Percentiles rank a stretch among this genome's conserved stretches.
These are phyloP conservation scores for Chytridiales sp. DNA, from an alignment of 371 early-diverging fungal species.

Conservation along the genomic window DNA sequence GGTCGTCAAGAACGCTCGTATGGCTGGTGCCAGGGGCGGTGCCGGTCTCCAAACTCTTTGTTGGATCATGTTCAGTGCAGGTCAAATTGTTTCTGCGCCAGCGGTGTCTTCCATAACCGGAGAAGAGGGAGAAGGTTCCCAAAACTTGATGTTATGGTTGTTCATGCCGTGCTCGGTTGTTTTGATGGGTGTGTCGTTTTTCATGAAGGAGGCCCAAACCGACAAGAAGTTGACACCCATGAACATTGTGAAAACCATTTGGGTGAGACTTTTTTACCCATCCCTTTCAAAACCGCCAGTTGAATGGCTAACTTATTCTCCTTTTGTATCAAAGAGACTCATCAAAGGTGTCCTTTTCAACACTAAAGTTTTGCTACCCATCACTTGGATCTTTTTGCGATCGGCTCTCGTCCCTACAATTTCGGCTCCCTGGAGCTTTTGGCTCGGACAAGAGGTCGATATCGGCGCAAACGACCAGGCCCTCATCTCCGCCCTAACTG, in stretches of 20 bases:
- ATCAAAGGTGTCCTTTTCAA: conserved; percentile 21
- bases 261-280: too few species aligned
- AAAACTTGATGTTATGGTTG: too few species aligned
- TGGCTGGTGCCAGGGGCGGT: conserved; percentile 22
- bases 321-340: too few species aligned
- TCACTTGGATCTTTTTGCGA: conserved; percentile 24
- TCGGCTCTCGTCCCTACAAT: conserved; percentile 26
- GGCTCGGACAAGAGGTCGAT: conserved; percentile 19
- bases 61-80: too few species aligned
- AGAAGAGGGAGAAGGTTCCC: conserved; percentile 21
- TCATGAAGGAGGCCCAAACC: too few species aligned
- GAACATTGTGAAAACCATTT: too few species aligned
- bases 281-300: too few species aligned
- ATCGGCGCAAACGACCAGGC: conserved; percentile 25
- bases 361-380: conserved; percentile 25
- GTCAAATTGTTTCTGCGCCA: too few species aligned
- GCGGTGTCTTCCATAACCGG: conserved; percentile 16
- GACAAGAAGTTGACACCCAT: too few species aligned
- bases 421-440: conserved; percentile 23
- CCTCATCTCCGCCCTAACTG: conserved; percentile 21
- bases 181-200: conserved; percentile 12
- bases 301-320: too few species aligned
- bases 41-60: too few species aligned
- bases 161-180: conserved; percentile 15
- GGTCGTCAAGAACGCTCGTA: conserved; percentile 28